phyloP scores from a whole-genome alignment of 345 rosid species.

The Ceriops tagal region DNA sequence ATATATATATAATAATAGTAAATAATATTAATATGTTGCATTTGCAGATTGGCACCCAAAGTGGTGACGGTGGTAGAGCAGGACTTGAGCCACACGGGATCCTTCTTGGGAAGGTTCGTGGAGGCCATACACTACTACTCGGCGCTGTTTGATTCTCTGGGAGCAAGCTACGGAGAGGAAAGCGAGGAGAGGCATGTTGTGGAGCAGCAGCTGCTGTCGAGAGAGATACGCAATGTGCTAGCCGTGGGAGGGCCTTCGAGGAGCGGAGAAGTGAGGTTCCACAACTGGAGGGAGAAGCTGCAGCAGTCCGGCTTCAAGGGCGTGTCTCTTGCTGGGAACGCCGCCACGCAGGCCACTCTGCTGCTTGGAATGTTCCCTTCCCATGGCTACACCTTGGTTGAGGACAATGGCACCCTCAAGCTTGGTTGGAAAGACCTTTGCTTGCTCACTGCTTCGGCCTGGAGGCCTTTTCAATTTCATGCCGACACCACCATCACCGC shows the following conservation, averaged over 20 bases:
- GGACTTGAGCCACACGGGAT: slow-evolving; percentile 87
- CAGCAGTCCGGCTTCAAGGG: slow-evolving; percentile 81
- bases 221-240: slow-evolving; percentile 80
- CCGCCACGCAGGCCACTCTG: slow-evolving; percentile 87
- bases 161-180: slow-evolving; percentile 95
- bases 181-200: slow-evolving; percentile 96
- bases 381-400: slow-evolving; percentile 92
- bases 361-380: slow-evolving; percentile 92
- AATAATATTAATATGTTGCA: not conserved
- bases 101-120: slow-evolving; percentile 89
- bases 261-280: slow-evolving; percentile 66
- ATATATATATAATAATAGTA: not conserved
- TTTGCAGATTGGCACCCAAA: slow-evolving; percentile 78
- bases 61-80: slow-evolving; percentile 98
- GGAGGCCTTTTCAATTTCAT: slow-evolving; percentile 58
- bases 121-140: slow-evolving; percentile 99
- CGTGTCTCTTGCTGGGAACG: slow-evolving; percentile 80
- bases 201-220: slow-evolving; percentile 89
- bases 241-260: slow-evolving; percentile 87
- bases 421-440: slow-evolving; percentile 99
- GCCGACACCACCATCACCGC: slow-evolving; percentile 10
- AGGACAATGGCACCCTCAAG: slow-evolving; percentile 85
- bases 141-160: slow-evolving; percentile 84
- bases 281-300: slow-evolving; percentile 93
- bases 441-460: slow-evolving; percentile 95